These are phyloP conservation scores for Ustilago lituana DNA, from an alignment of 1,284 basidiomycete genomes.

Conservation along the genomic window DNA sequence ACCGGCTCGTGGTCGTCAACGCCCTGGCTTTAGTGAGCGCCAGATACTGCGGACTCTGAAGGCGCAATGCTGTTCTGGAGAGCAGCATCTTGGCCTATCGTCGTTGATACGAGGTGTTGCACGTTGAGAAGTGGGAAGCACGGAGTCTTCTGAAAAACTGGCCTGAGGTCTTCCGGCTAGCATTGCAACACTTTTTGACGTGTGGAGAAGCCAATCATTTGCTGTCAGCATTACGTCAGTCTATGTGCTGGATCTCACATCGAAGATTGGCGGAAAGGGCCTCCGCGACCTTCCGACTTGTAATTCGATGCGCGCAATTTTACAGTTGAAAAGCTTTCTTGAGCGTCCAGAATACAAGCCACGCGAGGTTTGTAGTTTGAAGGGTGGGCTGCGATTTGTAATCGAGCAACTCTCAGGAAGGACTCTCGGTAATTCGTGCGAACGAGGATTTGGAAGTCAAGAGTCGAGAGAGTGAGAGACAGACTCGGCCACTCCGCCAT, in stretches of 20 bases:
- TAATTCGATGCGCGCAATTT: not conserved
- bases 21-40: not conserved
- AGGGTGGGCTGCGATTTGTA: conserved; percentile 42
- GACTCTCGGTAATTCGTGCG: conserved; percentile 20
- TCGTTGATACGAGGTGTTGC: too few species aligned
- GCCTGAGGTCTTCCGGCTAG: not conserved
- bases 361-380: too few species aligned
- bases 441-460: conserved; percentile 15
- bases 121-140: too few species aligned
- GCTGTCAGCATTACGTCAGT: conserved; percentile 21
- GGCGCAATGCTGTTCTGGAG: conserved; percentile 22
- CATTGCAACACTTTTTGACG: conserved; percentile 3
- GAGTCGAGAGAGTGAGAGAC: not conserved
- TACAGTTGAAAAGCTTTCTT: not conserved
- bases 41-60: not conserved
- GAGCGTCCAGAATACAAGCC: too few species aligned
- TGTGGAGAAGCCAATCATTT: conserved; percentile 5
- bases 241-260: not conserved
- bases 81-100: conserved; percentile 20
- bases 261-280: not conserved
- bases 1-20: conserved; percentile 12
- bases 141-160: too few species aligned
- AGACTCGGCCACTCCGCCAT: conserved; percentile 18
- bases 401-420: conserved; percentile 4
- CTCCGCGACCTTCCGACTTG: conserved; percentile 21